These are phyloP conservation scores for Mucor saturninus DNA, from an alignment of 371 early-diverging fungal species.

Conservation along the genomic window DNA sequence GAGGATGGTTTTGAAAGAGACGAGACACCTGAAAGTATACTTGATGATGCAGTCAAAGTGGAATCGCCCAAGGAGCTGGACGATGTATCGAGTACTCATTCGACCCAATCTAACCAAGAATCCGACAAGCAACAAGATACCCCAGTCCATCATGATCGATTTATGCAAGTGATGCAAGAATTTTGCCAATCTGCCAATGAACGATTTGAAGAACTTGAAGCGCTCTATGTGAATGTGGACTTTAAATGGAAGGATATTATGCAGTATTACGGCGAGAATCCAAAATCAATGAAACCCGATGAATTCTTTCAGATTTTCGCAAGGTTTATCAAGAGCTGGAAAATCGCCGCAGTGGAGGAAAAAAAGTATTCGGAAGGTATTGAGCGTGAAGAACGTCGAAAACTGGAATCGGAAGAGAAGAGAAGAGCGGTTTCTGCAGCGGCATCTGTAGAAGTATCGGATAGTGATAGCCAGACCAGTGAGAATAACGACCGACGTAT, in stretches of 20 bases:
- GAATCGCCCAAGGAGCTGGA: too few species aligned
- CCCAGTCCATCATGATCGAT: conserved; percentile 29
- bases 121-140: too few species aligned
- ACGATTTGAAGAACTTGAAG: conserved; percentile 46
- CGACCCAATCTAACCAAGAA: too few species aligned
- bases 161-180: conserved; percentile 42
- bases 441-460: background rate
- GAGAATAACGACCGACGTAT: conserved; percentile 42
- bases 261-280: conserved; percentile 80
- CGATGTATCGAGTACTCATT: too few species aligned
- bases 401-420: conserved; percentile 32
- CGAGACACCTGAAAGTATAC: too few species aligned
- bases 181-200: conserved; percentile 34
- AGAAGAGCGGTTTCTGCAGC: conserved; percentile 12
- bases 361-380: conserved; percentile 29
- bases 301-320: conserved; percentile 86
- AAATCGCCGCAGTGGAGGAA: conserved; percentile 38
- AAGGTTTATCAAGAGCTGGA: conserved; percentile 50
- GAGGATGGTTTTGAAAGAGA: too few species aligned
- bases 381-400: conserved; percentile 40
- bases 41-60: too few species aligned
- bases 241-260: conserved; percentile 51
- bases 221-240: conserved; percentile 51
- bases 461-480: background rate
- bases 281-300: conserved; percentile 73